Conservation (phyloP, 306 rosid species). For the Casuarina equisetifolia region DNA sequence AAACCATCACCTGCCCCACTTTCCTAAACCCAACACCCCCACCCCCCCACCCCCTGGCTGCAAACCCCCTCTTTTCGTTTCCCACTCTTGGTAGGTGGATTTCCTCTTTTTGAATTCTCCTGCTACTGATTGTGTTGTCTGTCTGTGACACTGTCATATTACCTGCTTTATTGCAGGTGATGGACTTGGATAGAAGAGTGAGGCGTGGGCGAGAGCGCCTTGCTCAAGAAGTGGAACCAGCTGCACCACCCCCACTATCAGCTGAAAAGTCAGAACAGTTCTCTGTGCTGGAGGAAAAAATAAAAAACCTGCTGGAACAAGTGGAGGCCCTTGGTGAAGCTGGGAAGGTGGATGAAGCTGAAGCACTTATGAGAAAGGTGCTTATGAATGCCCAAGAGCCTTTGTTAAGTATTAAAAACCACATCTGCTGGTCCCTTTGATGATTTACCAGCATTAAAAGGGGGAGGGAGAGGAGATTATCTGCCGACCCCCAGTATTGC, state of each 20-base stretch:
- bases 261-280: slow-evolving; percentile 85
- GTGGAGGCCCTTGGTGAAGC: slow-evolving; percentile 98
- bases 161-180: slow-evolving; percentile 52
- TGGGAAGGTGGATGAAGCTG: slow-evolving; percentile 99
- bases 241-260: slow-evolving; percentile 79
- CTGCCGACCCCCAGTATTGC: background rate
- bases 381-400: slow-evolving; percentile 26
- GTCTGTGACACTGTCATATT: background rate
- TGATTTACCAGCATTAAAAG: background rate
- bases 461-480: background rate
- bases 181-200: slow-evolving; percentile 97
- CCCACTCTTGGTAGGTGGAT: too few relatives aligned
- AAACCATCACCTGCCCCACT: too few relatives aligned
- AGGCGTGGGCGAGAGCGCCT: slow-evolving; percentile 97
- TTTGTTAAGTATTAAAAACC: background rate
- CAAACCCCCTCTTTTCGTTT: background rate
- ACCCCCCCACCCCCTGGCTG: background rate
- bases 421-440: background rate
- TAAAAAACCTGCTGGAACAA: slow-evolving; percentile 94
- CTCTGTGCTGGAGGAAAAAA: slow-evolving; percentile 88
- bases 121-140: background rate
- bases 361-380: slow-evolving; percentile 98
- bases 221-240: slow-evolving; percentile 94
- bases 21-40: background rate
- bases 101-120: too few relatives aligned